Percentiles rank a stretch among this genome's conserved stretches.
These are phyloP conservation scores for Entomortierella chlamydospora DNA, from an alignment of 192 early-diverging fungal genomes.

Conservation along the genomic window DNA sequence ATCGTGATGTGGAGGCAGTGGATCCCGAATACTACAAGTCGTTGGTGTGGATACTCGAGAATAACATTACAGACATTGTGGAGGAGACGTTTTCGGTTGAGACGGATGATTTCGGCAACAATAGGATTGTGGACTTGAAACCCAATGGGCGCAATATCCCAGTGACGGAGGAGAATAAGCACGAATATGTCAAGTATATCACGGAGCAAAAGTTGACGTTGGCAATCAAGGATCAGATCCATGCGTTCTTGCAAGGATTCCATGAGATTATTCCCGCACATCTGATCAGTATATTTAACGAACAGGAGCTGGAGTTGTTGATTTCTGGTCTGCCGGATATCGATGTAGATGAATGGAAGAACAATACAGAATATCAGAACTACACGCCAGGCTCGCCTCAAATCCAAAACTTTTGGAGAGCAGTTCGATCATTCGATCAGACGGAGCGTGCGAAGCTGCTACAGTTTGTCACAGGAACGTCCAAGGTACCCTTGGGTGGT, in stretches of 20 bases:
- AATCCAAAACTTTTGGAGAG: slow-evolving; percentile 99
- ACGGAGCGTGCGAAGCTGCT: slow-evolving; percentile 97
- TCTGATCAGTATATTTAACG: slow-evolving; percentile 97
- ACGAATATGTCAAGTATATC: slow-evolving; percentile 94
- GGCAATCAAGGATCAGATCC: slow-evolving; percentile 96
- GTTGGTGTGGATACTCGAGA: slow-evolving; percentile 97
- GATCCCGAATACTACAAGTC: slow-evolving; percentile 98
- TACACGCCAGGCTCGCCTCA: slow-evolving; percentile 88
- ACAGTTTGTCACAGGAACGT: slow-evolving; percentile 98
- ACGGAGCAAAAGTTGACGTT: slow-evolving; percentile 91
- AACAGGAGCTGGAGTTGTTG: slow-evolving; percentile 97
- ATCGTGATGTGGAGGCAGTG: slow-evolving; percentile 97
- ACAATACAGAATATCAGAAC: slow-evolving; percentile 96
- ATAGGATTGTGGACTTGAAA: slow-evolving; percentile 88
- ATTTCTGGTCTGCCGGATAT: slow-evolving; percentile 99
- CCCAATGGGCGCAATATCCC: slow-evolving; percentile 86
- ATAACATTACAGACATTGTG: slow-evolving; percentile 95
- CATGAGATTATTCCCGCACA: slow-evolving; percentile 94
- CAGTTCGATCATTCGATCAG: slow-evolving; percentile 95
- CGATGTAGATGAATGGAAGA: slow-evolving; percentile 99
- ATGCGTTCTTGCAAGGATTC: slow-evolving; percentile 93
- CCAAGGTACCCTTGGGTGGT: slow-evolving; percentile 97
- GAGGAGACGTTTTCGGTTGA: slow-evolving; percentile 96
- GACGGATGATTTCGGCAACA: slow-evolving; percentile 93
- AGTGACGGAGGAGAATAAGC: slow-evolving; percentile 97